Evolutionary conservation across 1,284 basidiomycete species (phyloP).

Genomic region (Apiotrichum gamsii): DNA sequence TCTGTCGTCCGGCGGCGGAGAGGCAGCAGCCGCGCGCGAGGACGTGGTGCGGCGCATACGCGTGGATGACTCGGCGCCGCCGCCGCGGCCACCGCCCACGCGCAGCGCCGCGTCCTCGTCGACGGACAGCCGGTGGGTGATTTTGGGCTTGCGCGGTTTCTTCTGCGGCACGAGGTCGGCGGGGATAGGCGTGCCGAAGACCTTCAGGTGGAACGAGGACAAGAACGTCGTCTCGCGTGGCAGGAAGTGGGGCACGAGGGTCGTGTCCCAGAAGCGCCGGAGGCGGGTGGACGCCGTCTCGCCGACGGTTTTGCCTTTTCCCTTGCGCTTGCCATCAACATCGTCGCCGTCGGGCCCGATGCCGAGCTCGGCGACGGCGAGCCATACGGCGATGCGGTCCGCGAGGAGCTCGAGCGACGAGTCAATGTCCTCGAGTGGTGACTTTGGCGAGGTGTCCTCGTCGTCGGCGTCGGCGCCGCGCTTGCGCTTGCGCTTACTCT

Average conservation of each 20-base stretch:
- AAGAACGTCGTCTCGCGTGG: conserved; percentile 21
- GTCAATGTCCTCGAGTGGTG: conserved; percentile 23
- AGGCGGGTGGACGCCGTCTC: conserved; percentile 8
- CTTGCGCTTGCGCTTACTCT: conserved; percentile 11
- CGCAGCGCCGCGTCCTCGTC: conserved; percentile 1
- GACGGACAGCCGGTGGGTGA: conserved; percentile 21
- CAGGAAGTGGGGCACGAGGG: conserved; percentile 21
- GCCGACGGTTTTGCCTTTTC: conserved; percentile 9
- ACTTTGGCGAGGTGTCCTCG: neutral
- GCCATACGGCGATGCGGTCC: conserved; percentile 40
- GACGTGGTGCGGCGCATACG: neutral
- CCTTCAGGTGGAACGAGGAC: conserved; percentile 32
- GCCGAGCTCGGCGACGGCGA: conserved; percentile 36
- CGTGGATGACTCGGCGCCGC: neutral
- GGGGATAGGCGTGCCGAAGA: conserved; percentile 35
- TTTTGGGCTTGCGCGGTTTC: conserved; percentile 35
- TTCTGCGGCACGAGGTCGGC: conserved; percentile 24
- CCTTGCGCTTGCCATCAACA: conserved; percentile 7
- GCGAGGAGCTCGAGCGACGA: conserved; percentile 31
- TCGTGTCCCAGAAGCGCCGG: conserved; percentile 24
- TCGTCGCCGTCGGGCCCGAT: conserved; percentile 13
- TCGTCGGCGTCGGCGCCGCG: too few relatives aligned
- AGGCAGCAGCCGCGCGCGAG: neutral
- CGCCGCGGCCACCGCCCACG: too few relatives aligned
- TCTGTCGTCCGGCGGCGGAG: too few relatives aligned